phyloP scores from a whole-genome alignment of 176 grass and related monocot species.

The Avena eriantha region DNA sequence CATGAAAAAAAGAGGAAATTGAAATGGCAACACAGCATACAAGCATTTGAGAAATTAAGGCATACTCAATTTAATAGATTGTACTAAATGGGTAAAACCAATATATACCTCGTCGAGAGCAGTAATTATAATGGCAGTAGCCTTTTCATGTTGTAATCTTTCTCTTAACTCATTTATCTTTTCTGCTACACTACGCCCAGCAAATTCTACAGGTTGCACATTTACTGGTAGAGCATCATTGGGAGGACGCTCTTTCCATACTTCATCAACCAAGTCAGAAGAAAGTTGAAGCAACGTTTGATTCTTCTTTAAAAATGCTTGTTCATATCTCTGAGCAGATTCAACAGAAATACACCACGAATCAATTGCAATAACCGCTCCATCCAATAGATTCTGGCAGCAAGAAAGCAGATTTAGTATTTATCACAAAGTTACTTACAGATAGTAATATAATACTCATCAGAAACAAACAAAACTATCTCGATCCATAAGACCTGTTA shows the following conservation, averaged over 20 bases:
- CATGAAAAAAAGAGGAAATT: constrained; percentile 44
- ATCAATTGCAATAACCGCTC: constrained; percentile 81
- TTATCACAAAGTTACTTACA: background rate
- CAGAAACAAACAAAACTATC: background rate
- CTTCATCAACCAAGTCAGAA: constrained; percentile 80
- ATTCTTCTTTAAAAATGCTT: constrained; percentile 69
- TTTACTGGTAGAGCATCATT: constrained; percentile 58
- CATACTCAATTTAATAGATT: constrained; percentile 35
- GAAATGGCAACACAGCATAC: background rate
- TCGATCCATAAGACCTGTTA: background rate
- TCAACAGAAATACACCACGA: constrained; percentile 93
- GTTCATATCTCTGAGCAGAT: constrained; percentile 73
- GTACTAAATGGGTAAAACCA: constrained; percentile 7
- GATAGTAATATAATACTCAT: constrained; percentile 1
- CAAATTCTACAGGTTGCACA: constrained; percentile 81
- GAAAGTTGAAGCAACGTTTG: constrained; percentile 84
- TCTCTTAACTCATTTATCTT: constrained; percentile 83
- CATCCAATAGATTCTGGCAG: constrained; percentile 70
- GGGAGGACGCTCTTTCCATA: constrained; percentile 83
- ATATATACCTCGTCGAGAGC: constrained; percentile 89
- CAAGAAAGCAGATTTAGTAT: constrained; percentile 28
- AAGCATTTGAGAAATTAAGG: constrained; percentile 5
- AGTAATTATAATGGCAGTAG: constrained; percentile 68
- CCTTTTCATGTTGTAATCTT: constrained; percentile 66
- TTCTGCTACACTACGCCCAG: constrained; percentile 65